Evolutionary conservation across 176 grass and related monocot genomes (phyloP).

Genomic region (Pontederia crassipes): DNA sequence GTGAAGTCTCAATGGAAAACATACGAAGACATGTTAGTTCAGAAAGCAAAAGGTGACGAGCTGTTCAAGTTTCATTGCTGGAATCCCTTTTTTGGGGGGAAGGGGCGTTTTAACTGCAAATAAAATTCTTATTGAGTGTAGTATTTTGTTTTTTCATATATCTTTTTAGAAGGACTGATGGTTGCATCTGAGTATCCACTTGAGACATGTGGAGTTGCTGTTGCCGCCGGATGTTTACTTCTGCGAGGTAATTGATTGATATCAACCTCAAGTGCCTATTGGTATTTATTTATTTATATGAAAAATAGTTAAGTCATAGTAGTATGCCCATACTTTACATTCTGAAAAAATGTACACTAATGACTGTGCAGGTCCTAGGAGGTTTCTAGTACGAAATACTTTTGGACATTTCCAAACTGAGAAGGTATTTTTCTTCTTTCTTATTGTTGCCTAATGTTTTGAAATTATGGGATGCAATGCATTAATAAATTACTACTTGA

Average conservation of each 20-base stretch:
- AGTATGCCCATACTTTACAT: too few species aligned
- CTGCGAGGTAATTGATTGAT: slow-evolving; percentile 44
- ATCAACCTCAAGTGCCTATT: background rate
- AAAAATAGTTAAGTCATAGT: too few species aligned
- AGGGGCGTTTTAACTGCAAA: background rate
- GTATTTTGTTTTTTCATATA: slow-evolving; percentile 19
- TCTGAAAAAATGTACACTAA: background rate
- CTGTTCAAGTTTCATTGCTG: background rate
- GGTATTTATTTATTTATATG: background rate
- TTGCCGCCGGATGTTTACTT: slow-evolving; percentile 47
- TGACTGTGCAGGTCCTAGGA: slow-evolving; percentile 53
- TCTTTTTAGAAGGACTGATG: slow-evolving; percentile 34
- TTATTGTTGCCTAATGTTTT: background rate
- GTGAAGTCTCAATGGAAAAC: slow-evolving; percentile 51
- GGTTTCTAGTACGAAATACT: slow-evolving; percentile 73
- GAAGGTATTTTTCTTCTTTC: slow-evolving; percentile 39
- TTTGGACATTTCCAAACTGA: slow-evolving; percentile 84
- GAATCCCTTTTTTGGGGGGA: background rate
- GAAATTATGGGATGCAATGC: background rate
- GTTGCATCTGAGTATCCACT: slow-evolving; percentile 58
- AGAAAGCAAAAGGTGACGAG: slow-evolving; percentile 45
- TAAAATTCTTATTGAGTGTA: background rate
- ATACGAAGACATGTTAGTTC: slow-evolving; percentile 51
- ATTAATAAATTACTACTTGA: too few species aligned
- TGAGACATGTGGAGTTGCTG: slow-evolving; percentile 60